phyloP scores from a whole-genome alignment of 192 early-diverging fungal genomes.

The Gryganskiella cystojenkinii region DNA sequence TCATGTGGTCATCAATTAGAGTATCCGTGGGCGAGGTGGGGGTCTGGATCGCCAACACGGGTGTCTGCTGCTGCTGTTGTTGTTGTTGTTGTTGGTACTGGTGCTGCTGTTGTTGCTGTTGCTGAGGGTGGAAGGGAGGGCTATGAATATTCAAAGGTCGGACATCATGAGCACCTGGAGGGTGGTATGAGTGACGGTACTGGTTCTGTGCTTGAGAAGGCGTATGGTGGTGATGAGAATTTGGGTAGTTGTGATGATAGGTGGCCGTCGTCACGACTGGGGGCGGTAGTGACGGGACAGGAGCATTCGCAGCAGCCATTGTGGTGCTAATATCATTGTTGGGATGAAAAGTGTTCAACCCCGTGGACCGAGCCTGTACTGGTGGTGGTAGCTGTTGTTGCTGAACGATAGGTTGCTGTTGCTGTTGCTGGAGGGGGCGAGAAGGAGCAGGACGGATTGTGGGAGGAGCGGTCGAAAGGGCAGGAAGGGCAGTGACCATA shows the following conservation, averaged over 20 bases:
- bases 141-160: conserved; percentile 7
- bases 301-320: neutral
- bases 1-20: conserved; percentile 31
- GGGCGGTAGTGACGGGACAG: neutral
- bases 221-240: neutral
- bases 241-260: neutral
- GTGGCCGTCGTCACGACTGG: conserved; percentile 3
- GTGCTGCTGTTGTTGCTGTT: conserved; percentile 6
- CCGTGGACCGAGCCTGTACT: conserved; percentile 17
- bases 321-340: conserved; percentile 44
- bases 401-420: neutral
- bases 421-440: too few relatives aligned
- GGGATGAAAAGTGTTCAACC: conserved; percentile 28
- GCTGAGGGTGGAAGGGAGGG: conserved; percentile 1
- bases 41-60: neutral
- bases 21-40: neutral
- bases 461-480: conserved; percentile 26
- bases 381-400: conserved; percentile 11
- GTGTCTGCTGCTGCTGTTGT: neutral
- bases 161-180: conserved; percentile 13
- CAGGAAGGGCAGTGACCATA: conserved; percentile 14
- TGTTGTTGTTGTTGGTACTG: neutral
- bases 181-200: conserved; percentile 46
- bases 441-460: conserved; percentile 19
- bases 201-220: conserved; percentile 13